A percentile compares a stretch with the other conserved stretches of the same genome.
Conservation (phyloP, 495 filamentous ascomycete genomes). For the Parathielavia hyrcaniae region DNA sequence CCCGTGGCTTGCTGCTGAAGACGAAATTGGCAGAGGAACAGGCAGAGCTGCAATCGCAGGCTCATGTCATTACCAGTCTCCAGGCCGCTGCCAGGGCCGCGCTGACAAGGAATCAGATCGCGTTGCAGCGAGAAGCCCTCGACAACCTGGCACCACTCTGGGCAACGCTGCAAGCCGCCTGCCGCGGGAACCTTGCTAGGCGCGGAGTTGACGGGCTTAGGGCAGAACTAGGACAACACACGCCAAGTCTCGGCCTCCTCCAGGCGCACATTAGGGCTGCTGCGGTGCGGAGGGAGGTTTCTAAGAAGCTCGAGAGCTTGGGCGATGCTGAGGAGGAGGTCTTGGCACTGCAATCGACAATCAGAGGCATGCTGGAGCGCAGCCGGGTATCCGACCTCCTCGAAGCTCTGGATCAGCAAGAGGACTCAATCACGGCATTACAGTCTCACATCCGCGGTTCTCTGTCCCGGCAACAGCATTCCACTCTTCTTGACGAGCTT, state of each 20-base stretch:
- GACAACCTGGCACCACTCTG: conserved; percentile 37
- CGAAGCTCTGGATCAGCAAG: conserved; percentile 55
- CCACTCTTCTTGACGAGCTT: conserved; percentile 51
- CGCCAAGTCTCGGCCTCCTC: conserved; percentile 32
- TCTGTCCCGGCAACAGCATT: conserved; percentile 48
- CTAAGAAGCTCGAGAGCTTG: conserved; percentile 39
- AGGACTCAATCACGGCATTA: conserved; percentile 52
- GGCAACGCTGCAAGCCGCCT: conserved; percentile 46
- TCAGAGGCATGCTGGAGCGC: conserved; percentile 50
- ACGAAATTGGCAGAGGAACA: conserved; percentile 30
- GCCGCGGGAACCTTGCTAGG: conserved; percentile 45
- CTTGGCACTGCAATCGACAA: conserved; percentile 40
- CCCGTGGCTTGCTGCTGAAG: conserved; percentile 47
- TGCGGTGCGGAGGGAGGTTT: conserved; percentile 45
- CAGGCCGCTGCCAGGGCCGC: conserved; percentile 39
- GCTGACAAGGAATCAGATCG: conserved; percentile 34
- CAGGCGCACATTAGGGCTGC: conserved; percentile 42
- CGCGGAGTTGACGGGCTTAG: conserved; percentile 34
- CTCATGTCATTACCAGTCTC: conserved; percentile 2
- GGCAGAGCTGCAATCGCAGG: conserved; percentile 4
- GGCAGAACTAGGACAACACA: conserved; percentile 36
- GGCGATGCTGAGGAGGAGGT: conserved; percentile 38
- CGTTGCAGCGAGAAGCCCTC: conserved; percentile 37
- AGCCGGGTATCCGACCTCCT: conserved; percentile 44
- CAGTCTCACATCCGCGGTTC: conserved; percentile 67